A percentile compares a stretch with the other conserved stretches of the same genome.
phyloP scores from a whole-genome alignment of 1,284 basidiomycete species.

The Fomitopsis betulina region DNA sequence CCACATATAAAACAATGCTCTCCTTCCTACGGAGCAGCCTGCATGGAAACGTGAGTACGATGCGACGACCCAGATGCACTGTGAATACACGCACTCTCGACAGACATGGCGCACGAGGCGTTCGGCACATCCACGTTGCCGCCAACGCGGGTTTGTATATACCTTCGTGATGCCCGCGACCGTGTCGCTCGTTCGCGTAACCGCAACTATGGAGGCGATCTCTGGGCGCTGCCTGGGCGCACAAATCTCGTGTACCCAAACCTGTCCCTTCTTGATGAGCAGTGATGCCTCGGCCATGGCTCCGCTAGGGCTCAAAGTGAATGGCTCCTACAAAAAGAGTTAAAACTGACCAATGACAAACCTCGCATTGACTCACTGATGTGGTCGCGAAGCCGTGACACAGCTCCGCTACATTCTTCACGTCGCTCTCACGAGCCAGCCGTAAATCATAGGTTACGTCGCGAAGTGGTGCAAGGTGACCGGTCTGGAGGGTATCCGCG shows the following conservation, averaged over 20 bases:
- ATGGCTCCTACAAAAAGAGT: constrained; percentile 42
- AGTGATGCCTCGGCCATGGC: constrained; percentile 48
- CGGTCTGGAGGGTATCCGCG: constrained; percentile 32
- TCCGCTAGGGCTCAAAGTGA: constrained; percentile 36
- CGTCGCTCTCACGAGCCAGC: constrained; percentile 40
- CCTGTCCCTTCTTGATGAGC: constrained; percentile 42
- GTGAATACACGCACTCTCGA: constrained; percentile 36
- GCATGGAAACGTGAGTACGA: neutral
- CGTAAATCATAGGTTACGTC: constrained; percentile 35
- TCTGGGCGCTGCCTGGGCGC: constrained; percentile 21
- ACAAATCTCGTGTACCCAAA: constrained; percentile 58
- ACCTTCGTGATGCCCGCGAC: constrained; percentile 65
- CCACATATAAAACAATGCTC: constrained; percentile 51
- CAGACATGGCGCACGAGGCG: constrained; percentile 51
- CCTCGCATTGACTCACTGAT: constrained; percentile 40
- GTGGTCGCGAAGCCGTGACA: constrained; percentile 53
- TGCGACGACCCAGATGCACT: neutral
- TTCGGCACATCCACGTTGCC: constrained; percentile 50
- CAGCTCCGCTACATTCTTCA: constrained; percentile 37
- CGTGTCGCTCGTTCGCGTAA: constrained; percentile 46
- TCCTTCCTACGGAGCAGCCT: constrained; percentile 34
- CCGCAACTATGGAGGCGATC: constrained; percentile 62
- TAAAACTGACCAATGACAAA: constrained; percentile 1
- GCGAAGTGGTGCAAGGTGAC: constrained; percentile 20
- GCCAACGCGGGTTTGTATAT: constrained; percentile 47